Evolutionary conservation across 805 yeast genomes (phyloP), one percentile per base, ranked within the genome.

Genomic region (Schwanniomyces pseudopolymorphus): DNA sequence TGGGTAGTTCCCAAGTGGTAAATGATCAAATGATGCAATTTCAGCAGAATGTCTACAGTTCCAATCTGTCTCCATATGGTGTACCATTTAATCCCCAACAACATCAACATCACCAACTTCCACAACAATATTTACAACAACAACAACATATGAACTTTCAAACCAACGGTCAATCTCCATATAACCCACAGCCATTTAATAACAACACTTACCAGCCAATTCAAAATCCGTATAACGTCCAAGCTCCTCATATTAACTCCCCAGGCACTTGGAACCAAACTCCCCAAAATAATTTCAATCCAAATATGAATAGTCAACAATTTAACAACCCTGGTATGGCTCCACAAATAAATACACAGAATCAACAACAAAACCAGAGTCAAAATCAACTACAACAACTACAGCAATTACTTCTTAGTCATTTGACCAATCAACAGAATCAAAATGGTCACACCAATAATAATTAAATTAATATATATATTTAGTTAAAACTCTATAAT

Each of bases 51-150:
- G 42, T 36, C 42, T 33, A 24, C 20, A 25, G 40, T 14, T 39
- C 44, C 2, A 45, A 45, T n/a, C 39, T 40, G 10, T 54, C 60
- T 7, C 60, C 61, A 5, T 58, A 60, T 40, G 64, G 64, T 5
- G 54, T 57, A 9, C 63, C 64, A 14, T 59, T 50, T 39, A 52
- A 51, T 39, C 59, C 43, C n/a, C 62, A 55, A 40, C 53, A 51
- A 8, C 47, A 43, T 20, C 39, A 36, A 13, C 52, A 45, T 26
- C 42, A 50, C 8, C 50, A 36, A 25, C 25, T 17, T 8, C 46
- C 39, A 22, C 43, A 43, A 22, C 57, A 53, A 20, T n/a, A n/a
- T n/a, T n/a, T n/a, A n/a, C 44, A 39, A 21, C 40, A 47, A 24
- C 56, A 44, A 38, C 59, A 41, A 19, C 41, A 8, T 8, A 10